Conservation (phyloP, 108 stramenopile species). For the Discostella stelligeroides region DNA sequence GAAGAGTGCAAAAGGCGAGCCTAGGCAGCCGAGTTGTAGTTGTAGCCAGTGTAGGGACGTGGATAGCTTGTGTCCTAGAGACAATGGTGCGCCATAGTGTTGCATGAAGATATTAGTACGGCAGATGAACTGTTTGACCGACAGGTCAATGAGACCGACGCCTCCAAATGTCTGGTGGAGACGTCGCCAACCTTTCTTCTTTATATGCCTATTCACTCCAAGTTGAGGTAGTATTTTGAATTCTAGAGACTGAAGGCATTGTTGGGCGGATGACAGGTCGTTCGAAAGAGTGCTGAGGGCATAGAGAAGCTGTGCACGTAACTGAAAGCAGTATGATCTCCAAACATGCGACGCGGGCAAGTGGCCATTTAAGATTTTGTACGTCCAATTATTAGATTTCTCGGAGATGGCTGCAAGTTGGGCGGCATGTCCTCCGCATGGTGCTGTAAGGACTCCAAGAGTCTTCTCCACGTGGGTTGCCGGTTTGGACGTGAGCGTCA, state of each 20-base stretch:
- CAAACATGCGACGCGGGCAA: background rate
- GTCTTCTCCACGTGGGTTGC: background rate
- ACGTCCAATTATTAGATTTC: background rate
- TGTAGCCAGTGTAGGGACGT: background rate
- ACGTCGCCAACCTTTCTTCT: background rate
- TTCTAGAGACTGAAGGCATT: background rate
- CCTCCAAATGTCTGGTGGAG: background rate
- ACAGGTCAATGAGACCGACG: background rate
- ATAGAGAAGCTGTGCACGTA: background rate
- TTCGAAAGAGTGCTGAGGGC: background rate
- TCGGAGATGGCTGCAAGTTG: background rate
- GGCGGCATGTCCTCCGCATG: background rate
- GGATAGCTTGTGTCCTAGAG: background rate
- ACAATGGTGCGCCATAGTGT: background rate
- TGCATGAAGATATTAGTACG: background rate
- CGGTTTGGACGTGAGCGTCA: background rate
- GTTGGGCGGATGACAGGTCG: background rate
- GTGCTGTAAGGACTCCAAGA: constrained; percentile 2
- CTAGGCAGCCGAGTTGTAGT: background rate
- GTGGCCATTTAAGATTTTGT: background rate
- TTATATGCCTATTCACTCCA: background rate
- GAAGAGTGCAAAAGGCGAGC: no score
- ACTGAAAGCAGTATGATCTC: background rate
- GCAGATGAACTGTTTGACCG: background rate
- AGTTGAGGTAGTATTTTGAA: background rate